These are phyloP conservation scores for Gillenia trifoliata DNA, from an alignment of 306 rosid genomes.

Conservation along the genomic window DNA sequence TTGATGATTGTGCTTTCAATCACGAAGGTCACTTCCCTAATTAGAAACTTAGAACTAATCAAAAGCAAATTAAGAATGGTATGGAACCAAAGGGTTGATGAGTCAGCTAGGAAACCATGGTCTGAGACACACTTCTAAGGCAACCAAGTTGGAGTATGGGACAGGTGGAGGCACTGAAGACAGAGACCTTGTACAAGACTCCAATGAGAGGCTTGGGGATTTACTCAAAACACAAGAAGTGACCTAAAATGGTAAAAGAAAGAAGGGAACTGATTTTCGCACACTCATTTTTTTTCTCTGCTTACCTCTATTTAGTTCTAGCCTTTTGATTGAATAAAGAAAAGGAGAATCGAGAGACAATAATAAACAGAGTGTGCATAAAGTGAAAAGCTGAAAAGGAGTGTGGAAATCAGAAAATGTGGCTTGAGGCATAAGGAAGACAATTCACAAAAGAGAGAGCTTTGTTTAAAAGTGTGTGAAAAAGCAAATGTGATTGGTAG, in stretches of 20 bases:
- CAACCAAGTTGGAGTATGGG: conserved; percentile 51
- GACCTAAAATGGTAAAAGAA: conserved; percentile 32
- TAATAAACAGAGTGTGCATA: no score
- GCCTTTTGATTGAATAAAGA: no score
- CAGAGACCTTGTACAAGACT: conserved; percentile 36
- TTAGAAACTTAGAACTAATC: background rate
- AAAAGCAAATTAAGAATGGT: background rate
- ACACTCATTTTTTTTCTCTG: background rate
- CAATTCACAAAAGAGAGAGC: background rate
- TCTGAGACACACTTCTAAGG: conserved; percentile 58
- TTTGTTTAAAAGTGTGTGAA: conserved; percentile 36
- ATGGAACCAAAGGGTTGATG: conserved; percentile 9
- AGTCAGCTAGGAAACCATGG: conserved; percentile 20
- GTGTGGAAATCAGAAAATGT: background rate
- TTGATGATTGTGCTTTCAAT: background rate
- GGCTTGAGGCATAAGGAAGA: conserved; percentile 25
- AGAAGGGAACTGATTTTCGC: background rate
- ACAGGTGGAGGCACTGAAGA: conserved; percentile 27
- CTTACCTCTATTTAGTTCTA: background rate
- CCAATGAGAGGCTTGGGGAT: conserved; percentile 20
- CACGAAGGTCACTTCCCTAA: background rate
- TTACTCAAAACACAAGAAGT: conserved; percentile 52
- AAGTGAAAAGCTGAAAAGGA: background rate
- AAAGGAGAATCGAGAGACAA: no score
- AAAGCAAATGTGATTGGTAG: conserved; percentile 59